These are phyloP conservation scores for Isatis tinctoria DNA, from an alignment of 345 rosid genomes.

Conservation along the genomic window DNA sequence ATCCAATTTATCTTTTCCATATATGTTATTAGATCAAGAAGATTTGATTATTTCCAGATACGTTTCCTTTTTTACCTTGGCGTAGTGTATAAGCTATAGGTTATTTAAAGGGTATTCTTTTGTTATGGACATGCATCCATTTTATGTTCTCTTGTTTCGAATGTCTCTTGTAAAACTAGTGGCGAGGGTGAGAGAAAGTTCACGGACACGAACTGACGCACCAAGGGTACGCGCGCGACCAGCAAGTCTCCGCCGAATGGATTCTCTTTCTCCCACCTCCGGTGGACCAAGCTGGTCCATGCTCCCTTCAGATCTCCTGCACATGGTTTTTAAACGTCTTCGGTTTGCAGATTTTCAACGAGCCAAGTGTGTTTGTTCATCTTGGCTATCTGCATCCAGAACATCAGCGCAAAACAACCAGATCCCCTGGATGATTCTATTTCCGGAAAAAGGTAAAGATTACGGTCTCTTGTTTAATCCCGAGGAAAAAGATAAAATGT, in stretches of 20 bases:
- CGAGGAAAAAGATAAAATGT: background rate
- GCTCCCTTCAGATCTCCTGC: background rate
- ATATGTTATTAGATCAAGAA: background rate
- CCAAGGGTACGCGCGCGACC: background rate
- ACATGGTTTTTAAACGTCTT: background rate
- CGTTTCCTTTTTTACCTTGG: background rate
- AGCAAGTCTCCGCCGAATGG: background rate
- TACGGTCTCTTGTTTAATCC: background rate
- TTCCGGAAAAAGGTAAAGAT: slow-evolving; percentile 1
- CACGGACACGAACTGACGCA: background rate
- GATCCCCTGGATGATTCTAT: slow-evolving; percentile 7
- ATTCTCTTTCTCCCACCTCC: background rate
- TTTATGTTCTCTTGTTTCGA: background rate
- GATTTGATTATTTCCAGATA: background rate
- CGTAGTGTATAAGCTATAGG: background rate
- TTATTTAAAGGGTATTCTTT: background rate
- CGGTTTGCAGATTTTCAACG: background rate
- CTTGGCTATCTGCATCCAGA: background rate
- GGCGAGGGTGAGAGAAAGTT: background rate
- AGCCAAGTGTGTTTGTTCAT: slow-evolving; percentile 7
- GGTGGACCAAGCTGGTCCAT: slow-evolving; percentile 12
- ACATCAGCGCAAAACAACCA: background rate
- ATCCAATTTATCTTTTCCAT: background rate
- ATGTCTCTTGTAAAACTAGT: background rate
- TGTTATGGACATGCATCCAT: background rate